Evolutionary conservation across 805 yeast genomes (phyloP).

Genomic region (Maudiozyma saulgeensis): DNA sequence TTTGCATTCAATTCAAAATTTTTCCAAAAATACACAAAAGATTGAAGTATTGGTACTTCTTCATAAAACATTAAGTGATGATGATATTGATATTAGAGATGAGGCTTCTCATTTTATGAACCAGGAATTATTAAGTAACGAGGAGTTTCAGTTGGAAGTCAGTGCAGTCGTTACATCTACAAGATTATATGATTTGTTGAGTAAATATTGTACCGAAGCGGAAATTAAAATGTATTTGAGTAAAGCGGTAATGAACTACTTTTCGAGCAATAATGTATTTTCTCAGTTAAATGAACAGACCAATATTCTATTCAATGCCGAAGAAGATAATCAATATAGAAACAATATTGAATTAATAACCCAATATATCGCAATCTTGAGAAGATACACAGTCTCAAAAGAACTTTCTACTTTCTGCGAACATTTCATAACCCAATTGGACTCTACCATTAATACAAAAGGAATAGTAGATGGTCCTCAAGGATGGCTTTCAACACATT

Average conservation of each 20-base stretch:
- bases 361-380: constrained; percentile 18
- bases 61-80: constrained; percentile 46
- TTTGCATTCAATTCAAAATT: constrained; percentile 15
- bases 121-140: constrained; percentile 12
- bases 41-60: constrained; percentile 17
- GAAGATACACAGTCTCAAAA: background rate
- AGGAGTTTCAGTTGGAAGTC: background rate
- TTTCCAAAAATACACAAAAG: constrained; percentile 2
- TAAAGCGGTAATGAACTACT: background rate
- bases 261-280: background rate
- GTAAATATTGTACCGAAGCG: background rate
- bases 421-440: too few species aligned
- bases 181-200: background rate
- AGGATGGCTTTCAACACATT: constrained; percentile 23
- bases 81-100: constrained; percentile 51
- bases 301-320: constrained; percentile 50
- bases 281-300: constrained; percentile 9
- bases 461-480: constrained; percentile 2
- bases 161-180: background rate
- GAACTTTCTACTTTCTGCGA: too few species aligned
- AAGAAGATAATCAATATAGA: constrained; percentile 57
- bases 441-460: too few species aligned
- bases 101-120: constrained; percentile 36
- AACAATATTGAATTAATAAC: constrained; percentile 33
- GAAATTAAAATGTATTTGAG: background rate